Evolutionary conservation across 1,284 basidiomycete genomes (phyloP), one percentile per base, ranked within the genome.

Genomic region (Flammula alnicola): DNA sequence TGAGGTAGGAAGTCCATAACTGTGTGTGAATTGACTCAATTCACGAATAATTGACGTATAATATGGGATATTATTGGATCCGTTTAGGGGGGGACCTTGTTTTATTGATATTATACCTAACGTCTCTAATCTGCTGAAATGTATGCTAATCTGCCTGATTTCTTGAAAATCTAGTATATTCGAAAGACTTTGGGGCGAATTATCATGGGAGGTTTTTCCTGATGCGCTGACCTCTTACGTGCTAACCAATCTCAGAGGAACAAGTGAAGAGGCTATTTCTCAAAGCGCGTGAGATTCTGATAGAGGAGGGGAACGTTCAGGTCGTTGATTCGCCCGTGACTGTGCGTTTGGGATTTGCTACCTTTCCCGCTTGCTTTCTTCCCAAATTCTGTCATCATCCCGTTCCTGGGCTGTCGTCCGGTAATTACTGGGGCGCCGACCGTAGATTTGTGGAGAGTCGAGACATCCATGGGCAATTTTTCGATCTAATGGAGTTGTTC

Each of bases 381-480:
- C 36, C 20, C 14, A n/a, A 32, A 5, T 36, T 22, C 27, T 25
- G 14, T 37, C 12, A 12, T 37, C 19, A 8, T 29, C 26, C 4
- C 33, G 25, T 36, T 36, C 27, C 23, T 27, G 29, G 20, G 26
- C 16, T 16, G 9, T 11, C 17, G 20, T 31, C 33, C 31, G 22
- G 26, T 5, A 25, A 30, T 27, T 20, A 16, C 25, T 30, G 9
- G 37, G 23, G 23, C 36, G 26, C 19, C 12, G 14, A n/a, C 32
- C 22, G 44, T 60, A 95, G 93, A 95, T 99, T 71, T 99, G 97
- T 66, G 96, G 96, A 16, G n/a, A n/a, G n/a, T n/a, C n/a, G n/a
- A n/a, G 97, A 99, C 73, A 99, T 99, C 46, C 96, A 99, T 65
- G 96, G 96, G 9, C 96, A 99, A 67, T 99, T 99, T 69, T 97